Conservation (phyloP, 148 eudicot species). For the Agrostemma githago region DNA sequence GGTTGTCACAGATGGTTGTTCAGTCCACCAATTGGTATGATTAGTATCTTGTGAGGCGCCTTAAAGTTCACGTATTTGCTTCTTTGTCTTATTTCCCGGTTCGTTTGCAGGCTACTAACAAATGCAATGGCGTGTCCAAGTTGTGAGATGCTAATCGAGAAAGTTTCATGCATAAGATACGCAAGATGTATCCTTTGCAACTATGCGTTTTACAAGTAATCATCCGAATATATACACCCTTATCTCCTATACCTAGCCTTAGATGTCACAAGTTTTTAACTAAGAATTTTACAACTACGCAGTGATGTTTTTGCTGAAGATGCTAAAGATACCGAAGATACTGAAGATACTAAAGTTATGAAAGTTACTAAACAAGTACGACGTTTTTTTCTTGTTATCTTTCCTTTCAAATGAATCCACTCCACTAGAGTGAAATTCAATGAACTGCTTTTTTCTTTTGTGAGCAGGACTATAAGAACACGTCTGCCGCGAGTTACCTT, state of each 20-base stretch:
- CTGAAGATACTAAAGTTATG: not conserved
- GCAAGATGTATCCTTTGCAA: conserved; percentile 42
- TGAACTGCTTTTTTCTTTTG: not conserved
- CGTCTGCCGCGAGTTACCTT: conserved; percentile 49
- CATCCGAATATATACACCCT: not conserved
- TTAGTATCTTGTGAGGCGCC: not conserved
- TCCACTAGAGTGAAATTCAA: conserved; percentile 36
- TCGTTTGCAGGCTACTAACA: conserved; percentile 42
- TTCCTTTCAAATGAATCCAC: conserved; percentile 2
- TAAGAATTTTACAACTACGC: not conserved
- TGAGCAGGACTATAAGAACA: conserved; percentile 40
- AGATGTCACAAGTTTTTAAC: not conserved
- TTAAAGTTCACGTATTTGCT: not conserved
- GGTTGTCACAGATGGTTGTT: conserved; percentile 41
- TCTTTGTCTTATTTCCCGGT: not conserved
- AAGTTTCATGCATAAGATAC: conserved; percentile 31
- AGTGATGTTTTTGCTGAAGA: not conserved
- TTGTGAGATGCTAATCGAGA: conserved; percentile 40
- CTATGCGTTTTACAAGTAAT: conserved; percentile 48
- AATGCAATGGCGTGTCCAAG: conserved; percentile 56
- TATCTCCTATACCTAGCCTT: not conserved
- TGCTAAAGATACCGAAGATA: not conserved
- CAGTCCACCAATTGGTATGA: conserved; percentile 63
- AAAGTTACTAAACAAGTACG: not conserved
- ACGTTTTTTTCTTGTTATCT: not conserved